Evolutionary conservation across 495 filamentous ascomycete species (phyloP), one percentile per base, ranked within the genome.

Genomic region (Aspergillus campestris): DNA sequence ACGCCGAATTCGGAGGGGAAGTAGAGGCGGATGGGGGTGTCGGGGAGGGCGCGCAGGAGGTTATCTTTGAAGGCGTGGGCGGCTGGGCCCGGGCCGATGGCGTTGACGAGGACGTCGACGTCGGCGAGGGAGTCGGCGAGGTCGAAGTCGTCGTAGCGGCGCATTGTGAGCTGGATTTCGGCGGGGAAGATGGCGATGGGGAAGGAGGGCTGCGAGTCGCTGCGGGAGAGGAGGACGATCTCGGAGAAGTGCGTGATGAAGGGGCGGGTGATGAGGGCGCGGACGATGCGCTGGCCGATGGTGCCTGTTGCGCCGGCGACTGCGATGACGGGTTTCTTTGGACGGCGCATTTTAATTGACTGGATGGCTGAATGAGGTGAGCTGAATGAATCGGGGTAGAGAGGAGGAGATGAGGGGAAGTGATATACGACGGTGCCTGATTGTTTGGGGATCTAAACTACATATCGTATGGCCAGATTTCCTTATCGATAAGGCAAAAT

Each of bases 1-100:
- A 57, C 56, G 8, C 59, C 56, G 33, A 59, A 62, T 30, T 62
- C 59, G 18, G 59, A 62, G 7, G 59, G 59, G 42, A 62, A 50
- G 48, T 61, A 61, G 3, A 58, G 31, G 15, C 42, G 45, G 11
- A 61, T 37, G 3, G 44, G 7, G 9, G 55, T 56, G 10, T 51
- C 38, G 0, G 58, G 55, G 0, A 61, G 29, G 8, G 50, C 47
- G 8, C 35, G 47, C 28, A 47, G 44, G 31, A 61, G 48, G 3
- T 46, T 51, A 7, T 55, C 52, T 45, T 54, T 56, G 48, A 61
- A 58, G 1, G 36, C 33, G 27, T 61, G 58, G 6, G 55, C 58
- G 4, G 47, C 31, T 9, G 52, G 44, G 1, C 58, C 58, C 40
- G 52, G 44, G 1, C 58, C 58, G 42, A 61, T 28, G n/a, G 58